Conservation (phyloP, 306 rosid genomes). For the Erythrophleum fordii region DNA sequence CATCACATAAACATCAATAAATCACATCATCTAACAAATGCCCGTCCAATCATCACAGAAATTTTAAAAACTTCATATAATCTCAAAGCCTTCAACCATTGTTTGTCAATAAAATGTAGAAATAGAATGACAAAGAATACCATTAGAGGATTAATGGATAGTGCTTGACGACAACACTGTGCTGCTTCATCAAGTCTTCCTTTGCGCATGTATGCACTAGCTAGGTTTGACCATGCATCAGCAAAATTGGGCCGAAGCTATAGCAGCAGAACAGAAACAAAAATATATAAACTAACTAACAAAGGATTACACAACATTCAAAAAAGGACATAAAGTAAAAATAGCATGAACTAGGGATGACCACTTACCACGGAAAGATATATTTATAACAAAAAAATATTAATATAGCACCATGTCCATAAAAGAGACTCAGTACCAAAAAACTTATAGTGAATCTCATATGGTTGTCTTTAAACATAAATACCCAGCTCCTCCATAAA, state of each 20-base stretch:
- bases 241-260: constrained; percentile 97
- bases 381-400: constrained; percentile 2
- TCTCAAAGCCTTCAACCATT: constrained; percentile 15
- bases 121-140: constrained; percentile 43
- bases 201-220: constrained; percentile 98
- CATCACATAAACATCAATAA: constrained; percentile 4
- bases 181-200: constrained; percentile 96
- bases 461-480: constrained; percentile 1
- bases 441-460: background rate
- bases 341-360: background rate
- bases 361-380: background rate
- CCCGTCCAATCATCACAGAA: background rate
- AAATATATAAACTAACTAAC: constrained; percentile 21
- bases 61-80: background rate
- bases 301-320: constrained; percentile 15
- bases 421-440: background rate
- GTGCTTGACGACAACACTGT: constrained; percentile 98
- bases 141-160: constrained; percentile 88
- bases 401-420: constrained; percentile 1
- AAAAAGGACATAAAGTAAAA: background rate
- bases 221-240: constrained; percentile 98
- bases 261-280: constrained; percentile 36
- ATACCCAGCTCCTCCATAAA: background rate
- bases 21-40: background rate
- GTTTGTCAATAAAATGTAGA: constrained; percentile 9